Base-by-base conservation (phyloP, 169 alveolate species). In the Plasmodium berghei region DNA sequence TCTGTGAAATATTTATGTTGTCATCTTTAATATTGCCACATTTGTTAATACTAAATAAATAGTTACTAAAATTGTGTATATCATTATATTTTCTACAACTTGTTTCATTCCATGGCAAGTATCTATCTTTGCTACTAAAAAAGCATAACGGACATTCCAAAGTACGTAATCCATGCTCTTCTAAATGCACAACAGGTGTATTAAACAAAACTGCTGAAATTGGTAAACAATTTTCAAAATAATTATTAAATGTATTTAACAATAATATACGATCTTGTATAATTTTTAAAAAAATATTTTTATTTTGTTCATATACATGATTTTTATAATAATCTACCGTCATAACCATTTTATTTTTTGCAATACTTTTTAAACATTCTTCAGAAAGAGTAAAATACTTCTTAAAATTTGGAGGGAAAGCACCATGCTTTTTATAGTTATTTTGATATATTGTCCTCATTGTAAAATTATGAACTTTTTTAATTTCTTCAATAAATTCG, bases 281-380 rank as follows among this genome's bases (percentile, higher is more conserved):
- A 22, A 86, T 71, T 59, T 46, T 69, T 72, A 86, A 69, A 71
- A 86, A 86, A 3, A 49, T 16, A 14, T 61, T 28, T 72, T 86
- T 86, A 71, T 72, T 86, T 42, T 71, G 63, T 14, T 72, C 91
- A 16, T 86, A 55, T 12, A 86, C 62, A 59, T 71, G 18, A 54
- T 52, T 86, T 56, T 86, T 69, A 52, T 86, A 86, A 71, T 45
- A 86, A 58, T 86, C 91, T 42, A 86, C 62, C 46, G 67, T 69
- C 91, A 86, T 86, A 70, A 86, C 87, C 67, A 86, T 28, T 58
- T 86, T 70, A 59, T 86, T 86, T 86, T 86, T 86, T 5, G 91
- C 59, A 20, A 83, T 66, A 54, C 54, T 55, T 55, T 59, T 83
- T 61, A 69, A 49, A 18, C 54, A 58, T 59, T 86, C 91, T 22